A percentile compares a stretch with the other conserved stretches of the same genome.
Evolutionary conservation across 441 rosid genomes (phyloP).

Genomic region (Euphorbia corollata): DNA sequence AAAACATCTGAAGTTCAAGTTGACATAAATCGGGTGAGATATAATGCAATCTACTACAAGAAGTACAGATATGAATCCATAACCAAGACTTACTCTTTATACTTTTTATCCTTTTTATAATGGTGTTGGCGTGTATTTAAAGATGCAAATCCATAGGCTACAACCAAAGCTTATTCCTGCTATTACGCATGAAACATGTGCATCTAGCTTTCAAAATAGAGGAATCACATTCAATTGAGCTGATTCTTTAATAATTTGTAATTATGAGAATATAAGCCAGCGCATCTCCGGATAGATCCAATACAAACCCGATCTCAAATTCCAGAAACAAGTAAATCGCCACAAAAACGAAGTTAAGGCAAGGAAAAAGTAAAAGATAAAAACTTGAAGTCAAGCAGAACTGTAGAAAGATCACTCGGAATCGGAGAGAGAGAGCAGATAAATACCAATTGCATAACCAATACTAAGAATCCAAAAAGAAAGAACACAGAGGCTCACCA

Average conservation of each 20-base stretch:
- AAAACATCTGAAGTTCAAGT: neutral
- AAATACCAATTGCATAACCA: neutral
- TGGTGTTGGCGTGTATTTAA: neutral
- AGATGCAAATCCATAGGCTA: neutral
- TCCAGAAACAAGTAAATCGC: neutral
- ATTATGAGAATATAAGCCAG: slow-evolving; percentile 1
- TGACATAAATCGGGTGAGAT: neutral
- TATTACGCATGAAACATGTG: neutral
- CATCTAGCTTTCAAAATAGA: neutral
- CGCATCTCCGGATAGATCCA: neutral
- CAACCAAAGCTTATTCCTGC: neutral
- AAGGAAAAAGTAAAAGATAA: neutral
- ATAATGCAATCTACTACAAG: neutral
- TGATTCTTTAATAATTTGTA: neutral
- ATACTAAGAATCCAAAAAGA: neutral
- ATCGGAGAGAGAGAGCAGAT: neutral
- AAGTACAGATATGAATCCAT: neutral
- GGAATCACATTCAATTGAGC: neutral
- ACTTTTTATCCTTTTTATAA: neutral
- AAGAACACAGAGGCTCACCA: slow-evolving; percentile 30
- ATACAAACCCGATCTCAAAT: slow-evolving; percentile 13
- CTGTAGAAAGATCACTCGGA: neutral
- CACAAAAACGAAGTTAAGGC: neutral
- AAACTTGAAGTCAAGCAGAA: neutral
- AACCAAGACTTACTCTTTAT: neutral